A percentile compares a stretch with the other conserved stretches of the same genome.
Evolutionary conservation across 2,329 filamentous ascomycete species (phyloP).

Genomic region (Colletotrichum lindemuthianum): DNA sequence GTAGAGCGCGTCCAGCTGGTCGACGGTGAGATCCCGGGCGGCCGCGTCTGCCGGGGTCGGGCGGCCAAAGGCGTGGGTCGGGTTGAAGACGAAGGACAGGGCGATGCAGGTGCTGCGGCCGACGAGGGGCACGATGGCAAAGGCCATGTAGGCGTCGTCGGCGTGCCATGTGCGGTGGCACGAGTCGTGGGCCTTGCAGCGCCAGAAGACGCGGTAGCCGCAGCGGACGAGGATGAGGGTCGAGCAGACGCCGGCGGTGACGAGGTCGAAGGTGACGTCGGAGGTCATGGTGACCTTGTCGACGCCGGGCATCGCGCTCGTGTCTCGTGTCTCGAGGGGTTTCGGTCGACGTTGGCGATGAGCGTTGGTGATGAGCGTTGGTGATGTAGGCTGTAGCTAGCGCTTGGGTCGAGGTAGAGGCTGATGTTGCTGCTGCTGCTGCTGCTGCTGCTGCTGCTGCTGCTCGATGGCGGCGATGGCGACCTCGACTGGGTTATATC

Average conservation of each 20-base stretch:
- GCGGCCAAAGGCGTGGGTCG: constrained; percentile 37
- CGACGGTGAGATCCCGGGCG: constrained; percentile 30
- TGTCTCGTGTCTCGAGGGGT: neutral
- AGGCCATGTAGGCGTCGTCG: constrained; percentile 46
- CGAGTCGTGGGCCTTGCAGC: constrained; percentile 41
- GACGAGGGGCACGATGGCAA: constrained; percentile 44
- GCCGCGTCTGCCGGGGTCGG: constrained; percentile 36
- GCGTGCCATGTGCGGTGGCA: constrained; percentile 45
- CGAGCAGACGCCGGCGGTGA: constrained; percentile 42
- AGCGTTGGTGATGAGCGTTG: neutral
- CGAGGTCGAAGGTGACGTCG: constrained; percentile 42
- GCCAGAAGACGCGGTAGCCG: constrained; percentile 41
- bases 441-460: neutral
- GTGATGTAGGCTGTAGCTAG: no score
- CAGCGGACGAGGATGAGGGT: constrained; percentile 43
- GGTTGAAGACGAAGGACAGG: constrained; percentile 41
- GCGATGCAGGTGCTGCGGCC: constrained; percentile 41
- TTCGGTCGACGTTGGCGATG: neutral
- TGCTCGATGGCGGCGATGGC: constrained; percentile 25
- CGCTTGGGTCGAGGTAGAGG: no score
- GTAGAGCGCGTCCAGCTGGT: constrained; percentile 37
- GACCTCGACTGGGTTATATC: constrained; percentile 21
- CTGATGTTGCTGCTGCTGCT: neutral
- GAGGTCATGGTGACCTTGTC: constrained; percentile 40
- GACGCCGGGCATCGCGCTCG: neutral